Conservation (phyloP, 2,329 filamentous ascomycete species). For the Exophiala alcalophila region DNA sequence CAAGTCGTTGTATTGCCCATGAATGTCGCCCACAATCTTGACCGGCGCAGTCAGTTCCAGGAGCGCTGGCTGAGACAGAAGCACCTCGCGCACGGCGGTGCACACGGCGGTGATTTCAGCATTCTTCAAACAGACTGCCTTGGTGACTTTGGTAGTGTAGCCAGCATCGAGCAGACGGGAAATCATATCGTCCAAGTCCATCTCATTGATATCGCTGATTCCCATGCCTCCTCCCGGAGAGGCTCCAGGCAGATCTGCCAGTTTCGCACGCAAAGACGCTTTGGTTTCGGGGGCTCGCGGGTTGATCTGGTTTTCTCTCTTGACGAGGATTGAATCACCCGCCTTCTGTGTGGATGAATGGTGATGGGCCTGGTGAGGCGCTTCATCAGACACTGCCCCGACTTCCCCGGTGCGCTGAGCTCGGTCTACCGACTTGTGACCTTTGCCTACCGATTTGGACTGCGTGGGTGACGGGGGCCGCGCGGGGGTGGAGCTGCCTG, state of each 20-base stretch:
- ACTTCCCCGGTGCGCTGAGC: conserved; percentile 88
- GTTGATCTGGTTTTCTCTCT: conserved; percentile 69
- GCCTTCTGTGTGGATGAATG: conserved; percentile 64
- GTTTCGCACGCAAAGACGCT: conserved; percentile 34
- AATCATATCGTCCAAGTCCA: conserved; percentile 96
- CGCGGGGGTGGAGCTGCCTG: conserved; percentile 51
- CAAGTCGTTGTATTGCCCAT: conserved; percentile 93
- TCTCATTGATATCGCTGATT: conserved; percentile 86
- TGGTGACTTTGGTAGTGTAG: conserved; percentile 95
- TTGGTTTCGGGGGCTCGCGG: conserved; percentile 53
- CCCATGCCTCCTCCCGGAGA: conserved; percentile 62
- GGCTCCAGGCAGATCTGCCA: conserved; percentile 36
- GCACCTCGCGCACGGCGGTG: conserved; percentile 79
- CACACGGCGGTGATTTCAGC: conserved; percentile 96
- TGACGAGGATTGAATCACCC: conserved; percentile 85
- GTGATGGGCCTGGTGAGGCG: conserved; percentile 64
- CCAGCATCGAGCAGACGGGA: conserved; percentile 89
- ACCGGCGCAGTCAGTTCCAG: conserved; percentile 91
- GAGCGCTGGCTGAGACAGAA: conserved; percentile 86
- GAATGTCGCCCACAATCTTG: conserved; percentile 96
- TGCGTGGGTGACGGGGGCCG: conserved; percentile 85
- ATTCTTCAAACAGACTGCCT: conserved; percentile 95
- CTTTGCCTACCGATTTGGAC: conserved; percentile 67
- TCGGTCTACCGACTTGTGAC: conserved; percentile 73
- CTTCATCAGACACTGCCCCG: conserved; percentile 88